Evolutionary conservation across 2,329 filamentous ascomycete genomes (phyloP), one percentile per base, ranked within the genome.

Genomic region (Xylaria sp.): DNA sequence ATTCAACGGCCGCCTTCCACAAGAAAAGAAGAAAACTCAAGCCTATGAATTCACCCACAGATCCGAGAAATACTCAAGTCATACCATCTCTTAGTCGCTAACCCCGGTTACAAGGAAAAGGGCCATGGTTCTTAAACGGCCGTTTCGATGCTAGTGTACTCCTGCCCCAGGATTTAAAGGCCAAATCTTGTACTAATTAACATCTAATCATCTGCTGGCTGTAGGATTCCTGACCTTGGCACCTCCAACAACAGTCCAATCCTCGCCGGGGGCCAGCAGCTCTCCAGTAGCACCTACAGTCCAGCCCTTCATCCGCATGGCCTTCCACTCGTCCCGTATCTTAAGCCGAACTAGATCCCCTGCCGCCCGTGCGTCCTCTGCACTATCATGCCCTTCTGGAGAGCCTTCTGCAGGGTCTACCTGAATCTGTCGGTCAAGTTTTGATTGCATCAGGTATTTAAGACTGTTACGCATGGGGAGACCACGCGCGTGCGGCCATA

Each of bases 361-460:
- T 0, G 97, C 95, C 0, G 94, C 93, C 55, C 91, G 87, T 0
- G 96, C 93, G 77, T 99, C 96, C 79, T 99, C 96, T 30, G 91
- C 91, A 30, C 93, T 97, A 81, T 99, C 96, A 79, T 99, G 96
- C 0, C 96, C 96, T 21, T 82, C 74, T 21, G 83, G 78, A 53
- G 81, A 79, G 3, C 79, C 80, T 0, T 75, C 73, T 2, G 79
- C 81, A 81, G 12, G 82, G 51, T 90, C 91, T 42, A 89, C 88
- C 79, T 99, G 96, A 45, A 99, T 98, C 61, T 90, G 87, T 30
- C 90, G 85, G 65, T 90, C 86, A 6, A 99, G 85, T 68, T 92
- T 83, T n/a, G 81, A 84, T 56, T 89, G 86, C 77, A 91, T 90
- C 0, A 99, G 87, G 67, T 83, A 83, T 76, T 93, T 93, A n/a